Evolutionary conservation across 1,284 basidiomycete species (phyloP), one percentile per base, ranked within the genome.

Genomic region (Cryptococcus sp.): DNA sequence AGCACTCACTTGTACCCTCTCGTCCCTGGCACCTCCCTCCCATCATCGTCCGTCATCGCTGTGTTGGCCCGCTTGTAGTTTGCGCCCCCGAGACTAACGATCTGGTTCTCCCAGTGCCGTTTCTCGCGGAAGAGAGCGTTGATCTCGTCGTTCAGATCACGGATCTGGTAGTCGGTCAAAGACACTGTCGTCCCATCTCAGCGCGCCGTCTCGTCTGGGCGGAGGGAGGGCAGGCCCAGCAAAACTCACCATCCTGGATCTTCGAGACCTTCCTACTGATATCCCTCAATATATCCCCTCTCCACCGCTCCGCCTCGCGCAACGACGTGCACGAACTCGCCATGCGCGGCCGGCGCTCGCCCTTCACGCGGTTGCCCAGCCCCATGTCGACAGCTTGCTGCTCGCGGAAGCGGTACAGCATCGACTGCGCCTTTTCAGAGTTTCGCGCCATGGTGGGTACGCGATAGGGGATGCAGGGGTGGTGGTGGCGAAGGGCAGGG

Each of bases 371-470:
- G 47, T 66, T 67, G 18, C 87, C 87, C 23, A 98, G 81, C 16
- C 95, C 95, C 68, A 98, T 86, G 79, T 98, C 95, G 50, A 88
- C 87, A 0, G 91, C 92, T 77, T 98, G 95, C 52, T 91, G 90
- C 78, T 98, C 93, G 57, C 95, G 88, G 79, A 98, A 98, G 63
- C 95, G 92, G 78, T 96, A 97, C 51, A 99, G 85, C 93, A 97
- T 98, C 48, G 93, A 96, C 78, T 95, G 92, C 0, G 92, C 90
- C 77, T 96, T 97, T 78, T 96, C 93, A 77, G 92, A 88, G 87
- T 96, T 96, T 78, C 92, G 88, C 66, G 92, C 91, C 92, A 76
- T 76, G 20, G 44, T 69, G 60, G 28, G 28, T 33, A 9, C 5
- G 28, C 9, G 28, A 33, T n/a, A n/a, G n/a, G n/a, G 28, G 28